phyloP scores from a whole-genome alignment of 2,329 filamentous ascomycete species.

The Fusarium sp. region DNA sequence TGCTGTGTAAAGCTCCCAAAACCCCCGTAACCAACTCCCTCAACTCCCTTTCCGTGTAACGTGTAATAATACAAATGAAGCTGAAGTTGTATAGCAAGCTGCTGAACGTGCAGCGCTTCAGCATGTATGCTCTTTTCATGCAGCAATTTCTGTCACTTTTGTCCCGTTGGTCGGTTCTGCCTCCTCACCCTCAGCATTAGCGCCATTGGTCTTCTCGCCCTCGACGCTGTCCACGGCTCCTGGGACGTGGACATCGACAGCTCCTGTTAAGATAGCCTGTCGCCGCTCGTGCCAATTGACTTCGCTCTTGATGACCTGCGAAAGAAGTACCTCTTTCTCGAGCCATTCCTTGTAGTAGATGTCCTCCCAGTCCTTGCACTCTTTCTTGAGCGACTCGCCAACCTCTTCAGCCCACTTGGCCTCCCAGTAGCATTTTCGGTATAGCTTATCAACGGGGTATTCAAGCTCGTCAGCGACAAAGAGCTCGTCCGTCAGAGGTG shows the following conservation, averaged over 20 bases:
- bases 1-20: slow-evolving; percentile 20
- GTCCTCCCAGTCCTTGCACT: slow-evolving; percentile 77
- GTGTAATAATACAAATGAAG: slow-evolving; percentile 37
- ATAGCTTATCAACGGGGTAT: slow-evolving; percentile 72
- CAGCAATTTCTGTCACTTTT: slow-evolving; percentile 16
- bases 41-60: slow-evolving; percentile 45
- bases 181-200: slow-evolving; percentile 29
- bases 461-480: slow-evolving; percentile 77
- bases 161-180: slow-evolving; percentile 23
- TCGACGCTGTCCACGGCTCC: slow-evolving; percentile 51
- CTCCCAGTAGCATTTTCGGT: slow-evolving; percentile 78
- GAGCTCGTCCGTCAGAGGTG: slow-evolving; percentile 68
- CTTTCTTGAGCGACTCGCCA: slow-evolving; percentile 72
- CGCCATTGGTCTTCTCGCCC: slow-evolving; percentile 45
- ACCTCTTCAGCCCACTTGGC: slow-evolving; percentile 81
- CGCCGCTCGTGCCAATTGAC: slow-evolving; percentile 74
- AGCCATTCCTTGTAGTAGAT: slow-evolving; percentile 80
- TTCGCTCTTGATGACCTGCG: slow-evolving; percentile 78
- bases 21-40: slow-evolving; percentile 42
- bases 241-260: slow-evolving; percentile 61
- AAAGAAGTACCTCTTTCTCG: slow-evolving; percentile 84
- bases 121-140: not conserved
- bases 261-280: slow-evolving; percentile 66
- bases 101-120: not conserved
- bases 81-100: not conserved